phyloP scores from a whole-genome alignment of 164 flowering plant genomes.

The Vitis labrusca region DNA sequence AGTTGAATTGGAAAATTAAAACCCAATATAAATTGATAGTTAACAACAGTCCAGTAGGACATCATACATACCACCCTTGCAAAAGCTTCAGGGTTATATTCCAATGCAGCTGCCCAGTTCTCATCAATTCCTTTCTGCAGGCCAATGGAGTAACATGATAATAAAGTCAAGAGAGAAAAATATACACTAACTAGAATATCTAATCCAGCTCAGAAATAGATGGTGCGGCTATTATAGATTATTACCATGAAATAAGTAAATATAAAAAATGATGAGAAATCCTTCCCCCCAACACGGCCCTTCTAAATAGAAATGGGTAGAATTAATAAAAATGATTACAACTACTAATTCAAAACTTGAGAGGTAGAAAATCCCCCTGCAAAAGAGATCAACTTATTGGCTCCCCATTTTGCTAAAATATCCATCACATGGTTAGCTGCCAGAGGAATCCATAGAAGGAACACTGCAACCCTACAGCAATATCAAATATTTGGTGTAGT shows the following conservation, averaged over 20 bases:
- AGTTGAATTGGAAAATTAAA: background rate
- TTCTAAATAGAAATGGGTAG: background rate
- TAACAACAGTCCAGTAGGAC: background rate
- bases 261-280: no score
- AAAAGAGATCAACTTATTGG: no score
- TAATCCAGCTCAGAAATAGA: background rate
- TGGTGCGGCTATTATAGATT: background rate
- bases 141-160: background rate
- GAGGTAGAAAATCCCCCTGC: no score
- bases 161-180: background rate
- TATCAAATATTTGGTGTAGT: no score
- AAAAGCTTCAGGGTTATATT: conserved; percentile 95
- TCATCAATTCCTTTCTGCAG: conserved; percentile 98
- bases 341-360: no score
- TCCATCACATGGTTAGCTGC: no score
- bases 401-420: no score
- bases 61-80: conserved; percentile 82
- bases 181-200: background rate
- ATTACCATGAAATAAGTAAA: background rate
- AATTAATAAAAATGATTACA: no score
- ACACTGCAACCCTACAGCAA: no score
- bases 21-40: background rate
- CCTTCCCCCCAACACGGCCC: no score
- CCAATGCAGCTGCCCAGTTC: conserved; percentile 96
- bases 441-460: no score